A percentile compares a stretch with the other conserved stretches of the same genome.
Conservation (phyloP, 257 asterid species). For the Solanum etuberosum region DNA sequence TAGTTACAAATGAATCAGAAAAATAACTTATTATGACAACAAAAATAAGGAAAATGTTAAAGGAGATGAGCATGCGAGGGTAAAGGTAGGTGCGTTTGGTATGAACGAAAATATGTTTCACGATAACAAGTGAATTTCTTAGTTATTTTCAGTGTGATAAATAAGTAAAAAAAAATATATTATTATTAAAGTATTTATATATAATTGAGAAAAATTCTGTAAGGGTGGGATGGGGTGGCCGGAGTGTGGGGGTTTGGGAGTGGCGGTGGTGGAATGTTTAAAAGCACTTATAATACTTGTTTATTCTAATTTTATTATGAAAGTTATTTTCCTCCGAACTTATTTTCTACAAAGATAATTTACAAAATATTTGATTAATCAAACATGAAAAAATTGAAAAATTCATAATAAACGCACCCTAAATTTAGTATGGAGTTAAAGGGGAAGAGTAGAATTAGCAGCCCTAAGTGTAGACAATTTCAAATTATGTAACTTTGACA, state of each 20-base stretch:
- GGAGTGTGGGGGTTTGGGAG: background rate
- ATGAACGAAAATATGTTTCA: background rate
- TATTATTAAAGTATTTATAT: background rate
- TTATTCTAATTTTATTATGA: too few relatives aligned
- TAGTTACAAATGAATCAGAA: background rate
- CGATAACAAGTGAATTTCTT: background rate
- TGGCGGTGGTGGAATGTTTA: background rate
- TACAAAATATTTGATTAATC: too few relatives aligned
- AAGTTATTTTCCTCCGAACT: background rate
- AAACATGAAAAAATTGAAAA: too few relatives aligned
- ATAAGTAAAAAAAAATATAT: background rate
- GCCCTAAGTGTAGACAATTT: background rate
- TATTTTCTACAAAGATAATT: background rate
- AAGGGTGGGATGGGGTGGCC: background rate
- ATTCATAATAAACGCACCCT: background rate
- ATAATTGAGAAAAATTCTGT: background rate
- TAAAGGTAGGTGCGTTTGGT: background rate
- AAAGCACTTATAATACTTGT: background rate
- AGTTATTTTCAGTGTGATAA: background rate
- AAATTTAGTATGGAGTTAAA: background rate
- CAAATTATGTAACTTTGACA: background rate
- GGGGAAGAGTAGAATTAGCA: background rate
- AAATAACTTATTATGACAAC: background rate
- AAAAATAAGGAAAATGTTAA: background rate
- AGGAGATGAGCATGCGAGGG: background rate